Conservation (phyloP, 2,329 filamentous ascomycete genomes). For the Coniochaeta hoffmannii region DNA sequence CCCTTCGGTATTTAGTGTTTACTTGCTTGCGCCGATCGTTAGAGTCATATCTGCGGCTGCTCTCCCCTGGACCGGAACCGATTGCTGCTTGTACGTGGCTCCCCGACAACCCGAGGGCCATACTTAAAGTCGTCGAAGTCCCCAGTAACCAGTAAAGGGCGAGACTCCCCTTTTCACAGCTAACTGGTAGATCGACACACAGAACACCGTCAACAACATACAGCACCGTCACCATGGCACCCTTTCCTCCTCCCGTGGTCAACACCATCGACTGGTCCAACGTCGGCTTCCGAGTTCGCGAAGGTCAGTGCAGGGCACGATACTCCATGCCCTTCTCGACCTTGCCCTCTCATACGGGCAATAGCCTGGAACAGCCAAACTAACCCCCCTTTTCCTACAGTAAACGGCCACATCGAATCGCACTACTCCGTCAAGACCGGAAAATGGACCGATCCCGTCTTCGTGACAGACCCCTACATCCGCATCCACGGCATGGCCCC, state of each 20-base stretch:
- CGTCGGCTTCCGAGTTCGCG: slow-evolving; percentile 85
- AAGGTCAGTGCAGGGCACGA: slow-evolving; percentile 46
- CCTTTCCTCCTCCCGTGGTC: slow-evolving; percentile 71
- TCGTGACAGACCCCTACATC: slow-evolving; percentile 77
- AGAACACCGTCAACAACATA: too few species aligned
- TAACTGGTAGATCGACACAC: neutral
- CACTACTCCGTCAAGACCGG: slow-evolving; percentile 69
- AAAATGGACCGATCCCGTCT: slow-evolving; percentile 70
- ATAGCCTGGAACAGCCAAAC: neutral
- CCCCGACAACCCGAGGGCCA: too few species aligned
- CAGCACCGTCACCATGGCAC: slow-evolving; percentile 38
- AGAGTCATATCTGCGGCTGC: too few species aligned
- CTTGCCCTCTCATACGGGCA: neutral
- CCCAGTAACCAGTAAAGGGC: too few species aligned
- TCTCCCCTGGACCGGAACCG: too few species aligned
- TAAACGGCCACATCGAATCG: slow-evolving; percentile 91
- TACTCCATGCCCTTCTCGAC: neutral
- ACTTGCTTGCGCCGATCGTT: too few species aligned
- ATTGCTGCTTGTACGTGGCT: too few species aligned
- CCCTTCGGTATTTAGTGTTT: too few species aligned
- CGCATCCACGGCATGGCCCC: slow-evolving; percentile 93
- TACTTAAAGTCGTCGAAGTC: too few species aligned
- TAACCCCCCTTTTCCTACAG: slow-evolving; percentile 33
- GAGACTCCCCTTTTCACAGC: neutral
- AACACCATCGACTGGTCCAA: slow-evolving; percentile 89